phyloP scores from a whole-genome alignment of 345 rosid genomes.

The Dimocarpus longan region DNA sequence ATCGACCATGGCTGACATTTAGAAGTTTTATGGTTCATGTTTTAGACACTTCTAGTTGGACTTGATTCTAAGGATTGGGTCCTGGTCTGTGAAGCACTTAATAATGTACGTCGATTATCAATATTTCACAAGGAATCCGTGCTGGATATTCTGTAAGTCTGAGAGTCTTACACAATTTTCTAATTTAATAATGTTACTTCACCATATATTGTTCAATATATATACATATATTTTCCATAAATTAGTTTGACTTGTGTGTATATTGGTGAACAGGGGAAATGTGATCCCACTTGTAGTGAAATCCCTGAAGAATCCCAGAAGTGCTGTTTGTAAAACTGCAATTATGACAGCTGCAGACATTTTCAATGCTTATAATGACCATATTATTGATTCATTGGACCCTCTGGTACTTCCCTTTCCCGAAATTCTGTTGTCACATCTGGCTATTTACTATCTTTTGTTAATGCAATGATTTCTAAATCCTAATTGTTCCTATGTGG shows the following conservation, averaged over 20 bases:
- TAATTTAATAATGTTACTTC: slow-evolving; percentile 1
- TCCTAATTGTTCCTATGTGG: slow-evolving; percentile 6
- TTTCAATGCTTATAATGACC: slow-evolving; percentile 68
- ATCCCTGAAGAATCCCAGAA: slow-evolving; percentile 94
- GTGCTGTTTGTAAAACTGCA: slow-evolving; percentile 96
- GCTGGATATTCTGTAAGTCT: slow-evolving; percentile 70
- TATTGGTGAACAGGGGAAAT: slow-evolving; percentile 53
- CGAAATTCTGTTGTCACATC: not conserved
- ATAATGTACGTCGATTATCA: slow-evolving; percentile 76
- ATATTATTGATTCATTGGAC: slow-evolving; percentile 71
- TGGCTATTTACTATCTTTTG: slow-evolving; percentile 9
- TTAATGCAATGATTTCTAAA: slow-evolving; percentile 2
- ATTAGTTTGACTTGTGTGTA: slow-evolving; percentile 13
- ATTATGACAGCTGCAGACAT: slow-evolving; percentile 89
- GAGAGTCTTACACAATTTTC: slow-evolving; percentile 3
- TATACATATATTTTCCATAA: not conserved
- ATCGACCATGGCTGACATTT: slow-evolving; percentile 8
- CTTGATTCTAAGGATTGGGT: slow-evolving; percentile 93
- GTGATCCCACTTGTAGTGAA: slow-evolving; percentile 78
- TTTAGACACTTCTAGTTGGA: slow-evolving; percentile 66
- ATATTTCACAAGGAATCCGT: slow-evolving; percentile 72
- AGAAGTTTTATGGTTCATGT: slow-evolving; percentile 1
- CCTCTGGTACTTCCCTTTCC: slow-evolving; percentile 56
- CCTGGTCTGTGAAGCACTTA: slow-evolving; percentile 76
- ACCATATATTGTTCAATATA: not conserved